Evolutionary conservation across 306 rosid genomes (phyloP).

Genomic region (Glycyrrhiza uralensis): DNA sequence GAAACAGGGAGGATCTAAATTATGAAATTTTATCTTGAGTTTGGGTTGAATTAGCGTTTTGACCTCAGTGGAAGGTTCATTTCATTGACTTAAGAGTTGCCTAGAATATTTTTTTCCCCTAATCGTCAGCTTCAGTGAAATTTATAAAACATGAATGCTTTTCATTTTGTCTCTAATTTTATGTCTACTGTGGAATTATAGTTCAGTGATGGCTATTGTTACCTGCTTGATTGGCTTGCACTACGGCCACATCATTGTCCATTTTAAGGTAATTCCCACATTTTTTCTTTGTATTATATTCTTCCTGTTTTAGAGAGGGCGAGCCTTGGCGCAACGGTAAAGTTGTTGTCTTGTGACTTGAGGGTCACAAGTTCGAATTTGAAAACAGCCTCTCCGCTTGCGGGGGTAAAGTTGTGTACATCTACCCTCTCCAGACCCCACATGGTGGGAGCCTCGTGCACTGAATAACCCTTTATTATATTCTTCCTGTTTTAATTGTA

Average conservation of each 20-base stretch:
- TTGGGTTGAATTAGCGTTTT: too few relatives aligned
- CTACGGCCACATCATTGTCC: slow-evolving; percentile 83
- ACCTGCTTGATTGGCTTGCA: slow-evolving; percentile 96
- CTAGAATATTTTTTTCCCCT: neutral
- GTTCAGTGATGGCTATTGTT: slow-evolving; percentile 88
- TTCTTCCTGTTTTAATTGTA: neutral
- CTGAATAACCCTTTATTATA: too few relatives aligned
- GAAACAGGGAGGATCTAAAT: too few relatives aligned
- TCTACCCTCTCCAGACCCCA: too few relatives aligned
- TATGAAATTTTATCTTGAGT: too few relatives aligned
- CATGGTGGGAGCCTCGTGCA: too few relatives aligned
- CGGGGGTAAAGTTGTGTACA: too few relatives aligned
- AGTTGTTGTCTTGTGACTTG: too few relatives aligned
- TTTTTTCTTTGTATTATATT: neutral
- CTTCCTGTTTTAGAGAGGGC: too few relatives aligned
- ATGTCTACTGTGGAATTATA: slow-evolving; percentile 25
- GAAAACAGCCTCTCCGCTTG: too few relatives aligned
- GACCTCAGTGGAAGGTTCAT: neutral
- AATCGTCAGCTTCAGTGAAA: neutral
- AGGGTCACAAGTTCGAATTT: too few relatives aligned
- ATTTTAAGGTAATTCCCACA: slow-evolving; percentile 56
- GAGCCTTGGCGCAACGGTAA: too few relatives aligned
- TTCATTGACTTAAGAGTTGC: neutral
- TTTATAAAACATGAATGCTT: neutral
- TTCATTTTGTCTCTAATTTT: slow-evolving; percentile 13